phyloP scores from a whole-genome alignment of 2,329 filamentous ascomycete species.

The Biscogniauxia marginata region DNA sequence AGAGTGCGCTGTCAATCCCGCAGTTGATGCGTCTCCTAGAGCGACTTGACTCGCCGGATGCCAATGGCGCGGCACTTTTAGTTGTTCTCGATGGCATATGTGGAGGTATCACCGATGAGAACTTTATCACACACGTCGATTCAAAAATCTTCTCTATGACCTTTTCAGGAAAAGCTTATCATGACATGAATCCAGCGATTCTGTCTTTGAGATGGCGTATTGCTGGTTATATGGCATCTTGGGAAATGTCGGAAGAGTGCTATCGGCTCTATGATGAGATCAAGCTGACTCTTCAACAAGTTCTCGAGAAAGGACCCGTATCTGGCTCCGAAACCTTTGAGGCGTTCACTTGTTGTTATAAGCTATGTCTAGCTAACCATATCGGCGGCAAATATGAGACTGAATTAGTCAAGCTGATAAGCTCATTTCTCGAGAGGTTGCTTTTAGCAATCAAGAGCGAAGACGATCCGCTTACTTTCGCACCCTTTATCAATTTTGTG shows the following conservation, averaged over 20 bases:
- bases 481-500: slow-evolving; percentile 23
- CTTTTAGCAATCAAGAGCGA: slow-evolving; percentile 14
- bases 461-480: slow-evolving; percentile 9
- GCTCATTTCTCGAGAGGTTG: slow-evolving; percentile 25
- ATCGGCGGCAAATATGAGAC: slow-evolving; percentile 25
- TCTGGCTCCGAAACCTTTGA: slow-evolving; percentile 26
- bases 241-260: slow-evolving; percentile 25
- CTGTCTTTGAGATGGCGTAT: slow-evolving; percentile 31
- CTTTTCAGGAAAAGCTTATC: slow-evolving; percentile 23
- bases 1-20: slow-evolving; percentile 35
- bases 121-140: slow-evolving; percentile 30
- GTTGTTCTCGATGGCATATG: slow-evolving; percentile 39
- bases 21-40: slow-evolving; percentile 38
- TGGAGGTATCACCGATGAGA: slow-evolving; percentile 35
- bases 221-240: slow-evolving; percentile 25
- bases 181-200: slow-evolving; percentile 23
- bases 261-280: slow-evolving; percentile 26
- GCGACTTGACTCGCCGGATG: slow-evolving; percentile 28
- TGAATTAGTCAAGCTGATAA: slow-evolving; percentile 24
- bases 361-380: slow-evolving; percentile 29
- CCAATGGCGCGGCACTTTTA: slow-evolving; percentile 28
- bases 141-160: slow-evolving; percentile 35
- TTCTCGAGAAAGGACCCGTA: slow-evolving; percentile 25
- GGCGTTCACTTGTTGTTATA: slow-evolving; percentile 30
- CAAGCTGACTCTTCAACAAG: slow-evolving; percentile 22